Conservation (phyloP, 371 early-diverging fungal species). For the Ordospora pajunii region DNA sequence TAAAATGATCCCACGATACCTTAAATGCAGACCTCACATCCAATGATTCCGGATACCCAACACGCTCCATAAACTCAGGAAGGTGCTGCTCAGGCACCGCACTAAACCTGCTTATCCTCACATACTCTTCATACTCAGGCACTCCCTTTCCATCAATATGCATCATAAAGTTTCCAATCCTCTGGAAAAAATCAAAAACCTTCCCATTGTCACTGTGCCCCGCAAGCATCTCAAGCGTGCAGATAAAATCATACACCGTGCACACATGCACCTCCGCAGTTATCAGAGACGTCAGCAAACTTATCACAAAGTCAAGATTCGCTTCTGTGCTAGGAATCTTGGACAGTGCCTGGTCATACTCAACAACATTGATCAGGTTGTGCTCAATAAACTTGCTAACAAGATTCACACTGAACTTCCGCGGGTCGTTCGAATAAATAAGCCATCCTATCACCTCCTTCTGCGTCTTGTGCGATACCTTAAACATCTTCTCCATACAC, state of each 20-base stretch:
- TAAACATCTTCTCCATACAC: slow-evolving; percentile 54
- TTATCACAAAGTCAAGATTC: slow-evolving; percentile 48
- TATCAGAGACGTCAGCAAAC: slow-evolving; percentile 43
- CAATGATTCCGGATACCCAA: not conserved
- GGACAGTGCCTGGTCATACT: slow-evolving; percentile 59
- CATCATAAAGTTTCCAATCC: slow-evolving; percentile 43
- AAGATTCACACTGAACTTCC: slow-evolving; percentile 53
- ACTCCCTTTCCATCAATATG: slow-evolving; percentile 25
- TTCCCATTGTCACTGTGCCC: slow-evolving; percentile 43
- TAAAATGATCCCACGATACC: slow-evolving; percentile 52
- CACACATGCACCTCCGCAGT: slow-evolving; percentile 44
- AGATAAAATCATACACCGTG: slow-evolving; percentile 60
- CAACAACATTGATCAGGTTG: slow-evolving; percentile 53
- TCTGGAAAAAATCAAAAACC: slow-evolving; percentile 49
- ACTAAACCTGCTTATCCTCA: slow-evolving; percentile 10
- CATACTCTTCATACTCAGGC: slow-evolving; percentile 38
- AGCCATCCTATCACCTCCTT: slow-evolving; percentile 59
- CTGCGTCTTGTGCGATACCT: slow-evolving; percentile 50
- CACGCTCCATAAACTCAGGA: not conserved
- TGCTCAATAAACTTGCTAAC: slow-evolving; percentile 57
- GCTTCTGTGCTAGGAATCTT: slow-evolving; percentile 29
- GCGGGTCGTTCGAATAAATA: slow-evolving; percentile 58
- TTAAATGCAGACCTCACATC: slow-evolving; percentile 46
- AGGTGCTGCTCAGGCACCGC: not conserved
- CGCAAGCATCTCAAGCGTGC: slow-evolving; percentile 58